Conservation (phyloP, 2,329 filamentous ascomycete genomes). For the Fusarium concolor region DNA sequence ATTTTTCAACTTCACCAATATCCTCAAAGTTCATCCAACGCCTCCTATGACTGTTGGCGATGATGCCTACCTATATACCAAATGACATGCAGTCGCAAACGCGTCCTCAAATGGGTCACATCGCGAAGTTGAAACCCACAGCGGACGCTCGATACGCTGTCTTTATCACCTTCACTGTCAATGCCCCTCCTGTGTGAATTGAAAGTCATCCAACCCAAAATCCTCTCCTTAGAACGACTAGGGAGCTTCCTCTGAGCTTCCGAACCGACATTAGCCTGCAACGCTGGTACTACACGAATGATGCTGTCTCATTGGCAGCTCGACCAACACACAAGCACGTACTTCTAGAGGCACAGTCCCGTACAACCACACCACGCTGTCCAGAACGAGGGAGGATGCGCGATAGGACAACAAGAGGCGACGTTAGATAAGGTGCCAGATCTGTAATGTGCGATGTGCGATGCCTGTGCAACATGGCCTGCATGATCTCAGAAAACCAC, state of each 20-base stretch:
- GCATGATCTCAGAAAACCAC: constrained; percentile 46
- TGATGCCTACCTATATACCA: background rate
- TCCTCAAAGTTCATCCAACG: background rate
- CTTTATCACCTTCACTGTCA: background rate
- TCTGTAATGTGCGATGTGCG: constrained; percentile 42
- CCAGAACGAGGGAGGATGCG: constrained; percentile 28
- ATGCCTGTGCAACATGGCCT: constrained; percentile 43
- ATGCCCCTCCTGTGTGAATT: constrained; percentile 1
- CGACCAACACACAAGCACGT: constrained; percentile 35
- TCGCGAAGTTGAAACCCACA: constrained; percentile 29
- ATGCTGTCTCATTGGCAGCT: constrained; percentile 40
- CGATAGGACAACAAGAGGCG: constrained; percentile 27
- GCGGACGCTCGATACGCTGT: constrained; percentile 1
- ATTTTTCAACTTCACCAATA: too few relatives aligned
- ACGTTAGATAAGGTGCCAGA: constrained; percentile 43
- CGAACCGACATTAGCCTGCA: constrained; percentile 40
- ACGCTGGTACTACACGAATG: constrained; percentile 38
- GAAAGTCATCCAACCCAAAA: constrained; percentile 6
- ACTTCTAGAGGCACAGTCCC: constrained; percentile 26
- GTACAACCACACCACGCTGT: constrained; percentile 36
- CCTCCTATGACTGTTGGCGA: background rate
- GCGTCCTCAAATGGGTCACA: constrained; percentile 37
- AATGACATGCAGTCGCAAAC: constrained; percentile 23
- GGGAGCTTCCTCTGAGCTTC: constrained; percentile 17
- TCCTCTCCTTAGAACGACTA: background rate